phyloP scores from a whole-genome alignment of 2,329 filamentous ascomycete species.

The Microcera coccophila region DNA sequence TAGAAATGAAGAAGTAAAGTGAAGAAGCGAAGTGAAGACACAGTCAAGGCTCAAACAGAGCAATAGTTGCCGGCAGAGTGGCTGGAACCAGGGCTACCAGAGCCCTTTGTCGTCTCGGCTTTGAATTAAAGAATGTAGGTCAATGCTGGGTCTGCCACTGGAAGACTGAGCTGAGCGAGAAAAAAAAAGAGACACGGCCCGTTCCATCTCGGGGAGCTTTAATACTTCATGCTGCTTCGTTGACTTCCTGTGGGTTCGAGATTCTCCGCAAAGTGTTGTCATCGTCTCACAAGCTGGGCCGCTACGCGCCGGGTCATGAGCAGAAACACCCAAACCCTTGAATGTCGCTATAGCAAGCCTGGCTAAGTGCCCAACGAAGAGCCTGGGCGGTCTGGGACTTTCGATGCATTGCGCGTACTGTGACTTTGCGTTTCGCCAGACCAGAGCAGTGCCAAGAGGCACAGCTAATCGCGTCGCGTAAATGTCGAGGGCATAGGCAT shows the following conservation, averaged over 20 bases:
- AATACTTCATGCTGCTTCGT: background rate
- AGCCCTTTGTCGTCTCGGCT: background rate
- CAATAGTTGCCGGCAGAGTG: background rate
- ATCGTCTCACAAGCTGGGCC: background rate
- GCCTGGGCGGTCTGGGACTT: background rate
- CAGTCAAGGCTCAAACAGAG: background rate
- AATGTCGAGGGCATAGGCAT: too few relatives aligned
- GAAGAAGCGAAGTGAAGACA: background rate
- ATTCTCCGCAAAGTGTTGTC: background rate
- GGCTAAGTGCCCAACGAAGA: background rate
- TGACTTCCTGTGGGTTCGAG: background rate
- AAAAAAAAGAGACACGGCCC: background rate
- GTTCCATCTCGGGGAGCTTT: background rate
- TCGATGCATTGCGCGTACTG: background rate
- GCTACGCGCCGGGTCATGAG: background rate
- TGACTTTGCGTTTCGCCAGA: background rate
- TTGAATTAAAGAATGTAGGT: background rate
- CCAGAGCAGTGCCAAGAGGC: background rate
- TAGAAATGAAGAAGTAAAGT: background rate
- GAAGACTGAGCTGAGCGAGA: constrained; percentile 1
- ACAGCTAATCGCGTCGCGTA: constrained; percentile 6
- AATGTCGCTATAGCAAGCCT: background rate
- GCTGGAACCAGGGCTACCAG: background rate
- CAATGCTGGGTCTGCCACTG: background rate
- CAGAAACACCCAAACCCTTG: background rate